phyloP scores from a whole-genome alignment of 768 basidiomycete species.

The Boletus edulis region DNA sequence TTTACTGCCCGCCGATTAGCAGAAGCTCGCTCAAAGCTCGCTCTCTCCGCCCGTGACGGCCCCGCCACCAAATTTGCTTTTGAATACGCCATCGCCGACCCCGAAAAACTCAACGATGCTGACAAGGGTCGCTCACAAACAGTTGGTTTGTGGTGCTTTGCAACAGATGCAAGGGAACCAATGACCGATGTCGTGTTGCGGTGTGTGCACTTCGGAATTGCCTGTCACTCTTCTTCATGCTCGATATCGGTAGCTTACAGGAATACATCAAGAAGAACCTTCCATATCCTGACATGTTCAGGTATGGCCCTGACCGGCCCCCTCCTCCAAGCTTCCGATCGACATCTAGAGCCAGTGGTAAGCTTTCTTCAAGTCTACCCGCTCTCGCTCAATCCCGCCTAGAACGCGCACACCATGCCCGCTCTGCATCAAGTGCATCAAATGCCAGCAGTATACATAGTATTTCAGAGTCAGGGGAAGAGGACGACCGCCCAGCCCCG shows the following conservation, averaged over 20 bases:
- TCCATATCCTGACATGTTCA: constrained; percentile 70
- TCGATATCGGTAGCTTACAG: constrained; percentile 46
- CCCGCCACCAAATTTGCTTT: constrained; percentile 47
- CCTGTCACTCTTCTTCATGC: not conserved
- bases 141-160: constrained; percentile 75
- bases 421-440: constrained; percentile 33
- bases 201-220: constrained; percentile 34
- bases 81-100: constrained; percentile 42
- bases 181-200: constrained; percentile 70
- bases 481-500: constrained; percentile 12
- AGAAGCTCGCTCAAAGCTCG: constrained; percentile 28
- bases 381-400: constrained; percentile 4
- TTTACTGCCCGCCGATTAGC: constrained; percentile 53
- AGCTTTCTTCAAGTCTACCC: not conserved
- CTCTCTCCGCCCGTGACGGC: constrained; percentile 27
- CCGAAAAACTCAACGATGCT: constrained; percentile 42
- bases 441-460: constrained; percentile 35
- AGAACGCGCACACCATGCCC: constrained; percentile 28
- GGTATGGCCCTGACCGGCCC: constrained; percentile 64
- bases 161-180: constrained; percentile 66
- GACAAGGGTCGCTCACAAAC: constrained; percentile 58
- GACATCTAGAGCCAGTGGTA: constrained; percentile 29
- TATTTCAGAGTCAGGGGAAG: constrained; percentile 33
- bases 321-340: constrained; percentile 55
- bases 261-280: constrained; percentile 62